Evolutionary conservation across 2,329 filamentous ascomycete genomes (phyloP), one percentile per base, ranked within the genome.

Genomic region (Cladosporium sp.): DNA sequence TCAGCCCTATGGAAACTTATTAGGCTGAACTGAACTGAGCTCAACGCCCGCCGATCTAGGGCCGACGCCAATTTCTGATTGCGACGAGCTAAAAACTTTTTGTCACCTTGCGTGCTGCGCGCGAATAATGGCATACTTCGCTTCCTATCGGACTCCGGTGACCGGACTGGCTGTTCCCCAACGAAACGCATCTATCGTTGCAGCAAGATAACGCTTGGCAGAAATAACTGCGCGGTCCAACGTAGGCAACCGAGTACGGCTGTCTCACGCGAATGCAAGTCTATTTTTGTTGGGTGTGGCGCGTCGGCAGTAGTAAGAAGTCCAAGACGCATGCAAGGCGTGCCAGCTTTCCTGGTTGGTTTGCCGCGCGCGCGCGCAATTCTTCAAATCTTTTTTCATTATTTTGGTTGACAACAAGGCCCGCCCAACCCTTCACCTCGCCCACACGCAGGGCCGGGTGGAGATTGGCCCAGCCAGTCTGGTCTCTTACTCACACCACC

Each of bases 351-450:
- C 12, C 12, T 35, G 33, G 33, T 35, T 44, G 37, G 37, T 44
- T 44, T 44, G 37, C 18, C 18, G 37, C 18, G 35, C 33, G 33
- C 33, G 37, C 37, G 37, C 37, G 37, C 37, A 52, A 52, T 18
- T n/a, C 44, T 35, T 49, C 16, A 52, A 50, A 52, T 31, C 37
- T 49, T 49, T 60, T 55, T 55, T 26, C 23, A 26, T 2, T 33
- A 53, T 59, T 59, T 59, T 59, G 56, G 56, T 59, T 59, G 56
- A 52, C 44, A 52, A 62, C 46, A 62, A 52, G 59, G n/a, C 23
- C 23, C 23, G 33, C 59, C 59, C 59, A 59, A 46, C 40, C 40
- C 40, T 46, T 46, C 40, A 46, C 40, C 40, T 33, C 55, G 33
- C 31, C 33, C 29, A 40, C 29, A 40, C 55, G 55, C 55, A 33